Evolutionary conservation across 2,329 filamentous ascomycete genomes (phyloP), one percentile per base, ranked within the genome.

Genomic region (Sclerotinia sclerotiorum): DNA sequence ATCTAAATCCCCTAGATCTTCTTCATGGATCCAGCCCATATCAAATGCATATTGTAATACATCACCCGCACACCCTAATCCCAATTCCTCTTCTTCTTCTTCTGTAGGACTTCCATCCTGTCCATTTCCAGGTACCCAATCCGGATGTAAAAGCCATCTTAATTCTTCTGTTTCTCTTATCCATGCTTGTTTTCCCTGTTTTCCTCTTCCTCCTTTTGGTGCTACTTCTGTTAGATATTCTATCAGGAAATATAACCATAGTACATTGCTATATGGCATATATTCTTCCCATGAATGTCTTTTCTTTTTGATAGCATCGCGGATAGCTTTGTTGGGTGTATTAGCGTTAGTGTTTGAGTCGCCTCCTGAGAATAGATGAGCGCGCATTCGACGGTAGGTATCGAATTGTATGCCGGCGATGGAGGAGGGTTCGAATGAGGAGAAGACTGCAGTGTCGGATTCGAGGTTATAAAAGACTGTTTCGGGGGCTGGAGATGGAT

Each of bases 231-330:
- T 66, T 8, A 69, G 19, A 48, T 69, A 69, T 17, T 69, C 60
- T 13, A 69, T 48, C 2, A 69, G 6, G 19, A 66, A 89, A 3
- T 85, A 84, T 2, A 90, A 80, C 87, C 87, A 90, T 24, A 90
- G 78, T 1, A 89, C 85, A 70, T 90, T 90, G 5, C 85, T 88
- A 76, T 89, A 89, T 0, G 87, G 86, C 39, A 81, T 81, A 71
- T 85, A 83, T 0, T 78, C 80, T 6, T 80, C 76, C 87, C 87
- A 90, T 1, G 81, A 79, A 4, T 70, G 19, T 64, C 56, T 49
- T 69, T 69, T 27, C 52, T 68, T 7, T 52, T 51, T 51, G 2
- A 63, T 51, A 13, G 60, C 46, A 27, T 63, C 60, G 4, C 60
- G 60, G 17, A 63, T 51, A n/a, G 60, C 29, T 42, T 63, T 63